Evolutionary conservation across 345 rosid genomes (phyloP).

Genomic region (Brassica carinata): DNA sequence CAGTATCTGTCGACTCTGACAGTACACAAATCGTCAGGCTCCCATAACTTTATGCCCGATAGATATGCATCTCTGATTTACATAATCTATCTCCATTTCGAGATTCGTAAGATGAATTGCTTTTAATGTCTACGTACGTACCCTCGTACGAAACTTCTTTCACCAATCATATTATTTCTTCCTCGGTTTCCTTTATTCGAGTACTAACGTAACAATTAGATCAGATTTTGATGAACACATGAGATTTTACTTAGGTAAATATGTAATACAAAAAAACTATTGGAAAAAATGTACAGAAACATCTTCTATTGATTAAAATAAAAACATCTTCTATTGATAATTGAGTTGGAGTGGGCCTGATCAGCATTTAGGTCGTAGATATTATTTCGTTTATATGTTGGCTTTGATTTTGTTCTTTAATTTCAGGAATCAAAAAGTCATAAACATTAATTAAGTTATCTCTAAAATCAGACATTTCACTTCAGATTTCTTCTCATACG

Average conservation of each 20-base stretch:
- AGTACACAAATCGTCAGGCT: slow-evolving; percentile 39
- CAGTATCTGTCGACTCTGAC: slow-evolving; percentile 35
- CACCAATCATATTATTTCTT: neutral
- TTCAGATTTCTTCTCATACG: neutral
- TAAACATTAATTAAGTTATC: neutral
- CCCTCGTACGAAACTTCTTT: slow-evolving; percentile 31
- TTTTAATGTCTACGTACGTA: slow-evolving; percentile 34
- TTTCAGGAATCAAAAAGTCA: neutral
- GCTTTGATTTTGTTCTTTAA: neutral
- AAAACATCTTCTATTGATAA: neutral
- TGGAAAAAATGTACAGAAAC: neutral
- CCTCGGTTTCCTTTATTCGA: neutral
- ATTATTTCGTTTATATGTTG: neutral
- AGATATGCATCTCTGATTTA: slow-evolving; percentile 25
- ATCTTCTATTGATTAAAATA: neutral
- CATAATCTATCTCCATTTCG: slow-evolving; percentile 37
- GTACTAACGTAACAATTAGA: neutral
- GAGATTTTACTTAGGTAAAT: neutral
- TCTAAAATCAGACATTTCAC: neutral
- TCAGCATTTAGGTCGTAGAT: neutral
- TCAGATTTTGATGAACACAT: neutral
- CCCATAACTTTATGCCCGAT: slow-evolving; percentile 38
- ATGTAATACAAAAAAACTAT: neutral
- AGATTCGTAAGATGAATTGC: slow-evolving; percentile 23
- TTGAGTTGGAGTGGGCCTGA: neutral